Evolutionary conservation across 768 basidiomycete species (phyloP), one percentile per base, ranked within the genome.

Genomic region (Russula emetica): DNA sequence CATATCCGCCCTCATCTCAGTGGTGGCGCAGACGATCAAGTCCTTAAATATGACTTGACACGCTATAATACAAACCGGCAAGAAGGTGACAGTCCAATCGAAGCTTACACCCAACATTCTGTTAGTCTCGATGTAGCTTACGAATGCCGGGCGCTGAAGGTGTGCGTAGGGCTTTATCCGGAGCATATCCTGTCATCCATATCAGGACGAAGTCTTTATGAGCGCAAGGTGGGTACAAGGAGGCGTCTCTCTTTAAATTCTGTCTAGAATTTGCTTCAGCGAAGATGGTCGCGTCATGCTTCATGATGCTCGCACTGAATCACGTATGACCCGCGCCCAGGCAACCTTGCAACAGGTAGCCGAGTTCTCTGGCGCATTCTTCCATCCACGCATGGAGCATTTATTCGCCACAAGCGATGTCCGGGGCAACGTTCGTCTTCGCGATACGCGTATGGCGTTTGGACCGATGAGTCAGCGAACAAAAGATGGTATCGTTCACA

Each of bases 401-500:
- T 70, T 90, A 54, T 91, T 92, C 66, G 81, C 80, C 6, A 87
- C 85, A 3, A 82, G 85, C 61, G 86, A 90, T 66, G 75, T 70
- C 13, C 73, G 70, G 18, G 88, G 90, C 5, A 73, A 74, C 26
- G 84, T 90, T 3, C 83, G 80, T 67, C 81, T 92, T 61, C 82
- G 87, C 18, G 90, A 92, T 72, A 74, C 76, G 18, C 78, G 90
- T 14, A 90, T 90, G 86, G 82, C 87, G 0, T 92, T 90, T 72
- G 85, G 86, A 22, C 78, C 84, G 50, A 68, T 72, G 22, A 72
- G 72, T 20, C 72, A 71, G 13, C 73, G 83, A 40, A 77, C 79
- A 2, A 72, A 77, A 20, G 72, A 80, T 14, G 87, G 88, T 0
- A 76, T 87, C 1, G 83, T 89, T 9, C 80, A 80, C 61, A 78